These are phyloP conservation scores for Chaetothyriales sp. DNA, from an alignment of 2,329 filamentous ascomycete genomes.

Conservation along the genomic window DNA sequence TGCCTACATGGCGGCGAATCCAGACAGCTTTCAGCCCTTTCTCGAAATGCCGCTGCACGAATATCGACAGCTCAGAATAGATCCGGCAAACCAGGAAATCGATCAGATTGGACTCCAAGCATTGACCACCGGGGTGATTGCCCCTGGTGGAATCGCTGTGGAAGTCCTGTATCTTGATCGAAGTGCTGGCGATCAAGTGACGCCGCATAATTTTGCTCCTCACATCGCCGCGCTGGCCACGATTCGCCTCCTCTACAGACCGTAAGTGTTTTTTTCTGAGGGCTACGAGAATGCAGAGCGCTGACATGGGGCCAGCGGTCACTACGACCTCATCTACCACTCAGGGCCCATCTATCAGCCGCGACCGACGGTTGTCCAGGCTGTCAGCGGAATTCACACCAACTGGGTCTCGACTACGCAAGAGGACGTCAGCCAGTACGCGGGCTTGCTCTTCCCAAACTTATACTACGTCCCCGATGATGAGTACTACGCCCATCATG, in stretches of 20 bases:
- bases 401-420: neutral
- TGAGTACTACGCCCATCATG: neutral
- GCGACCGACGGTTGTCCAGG: neutral
- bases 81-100: slow-evolving; percentile 66
- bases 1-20: slow-evolving; percentile 66
- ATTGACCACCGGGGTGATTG: slow-evolving; percentile 62
- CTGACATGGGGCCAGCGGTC: slow-evolving; percentile 39
- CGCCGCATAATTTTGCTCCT: slow-evolving; percentile 27
- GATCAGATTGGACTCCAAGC: slow-evolving; percentile 75
- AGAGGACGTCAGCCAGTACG: neutral
- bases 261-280: slow-evolving; percentile 31
- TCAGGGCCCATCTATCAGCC: slow-evolving; percentile 8
- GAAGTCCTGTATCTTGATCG: slow-evolving; percentile 87
- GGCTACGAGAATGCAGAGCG: neutral
- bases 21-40: slow-evolving; percentile 56
- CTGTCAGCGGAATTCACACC: neutral
- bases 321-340: slow-evolving; percentile 89
- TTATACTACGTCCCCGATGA: neutral
- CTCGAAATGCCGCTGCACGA: slow-evolving; percentile 48
- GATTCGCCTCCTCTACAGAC: slow-evolving; percentile 52
- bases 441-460: neutral
- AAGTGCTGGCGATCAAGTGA: slow-evolving; percentile 62
- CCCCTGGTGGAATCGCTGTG: slow-evolving; percentile 61
- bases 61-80: slow-evolving; percentile 56
- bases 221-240: slow-evolving; percentile 37